Evolutionary conservation across 1,284 basidiomycete genomes (phyloP), one percentile per base, ranked within the genome.

Genomic region (Apiotrichum laibachii): DNA sequence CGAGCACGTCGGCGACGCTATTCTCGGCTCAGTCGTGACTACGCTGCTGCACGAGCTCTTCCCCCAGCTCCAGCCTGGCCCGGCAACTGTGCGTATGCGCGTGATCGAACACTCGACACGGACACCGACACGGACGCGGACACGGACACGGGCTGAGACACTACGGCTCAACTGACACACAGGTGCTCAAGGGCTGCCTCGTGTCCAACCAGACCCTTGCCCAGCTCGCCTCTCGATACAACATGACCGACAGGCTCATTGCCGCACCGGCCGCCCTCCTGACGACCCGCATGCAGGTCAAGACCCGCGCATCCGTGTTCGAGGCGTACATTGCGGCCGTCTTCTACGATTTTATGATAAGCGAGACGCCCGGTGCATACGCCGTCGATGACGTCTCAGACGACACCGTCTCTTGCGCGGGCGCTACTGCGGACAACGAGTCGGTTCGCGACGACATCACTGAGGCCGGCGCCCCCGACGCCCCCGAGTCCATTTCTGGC

Each of bases 301-400:
- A 70, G 54, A 56, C 64, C 15, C 56, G 58, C 1, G 75, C 71
- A 15, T 67, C 70, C 49, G 42, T 56, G 9, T 72, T 76, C 47
- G 73, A 76, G 58, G 68, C 72, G 16, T 73, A 75, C 61, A 61
- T 74, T 40, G 73, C 72, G 6, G 73, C 68, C 12, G 59, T 75
- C 6, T 74, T 63, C 53, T 65, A 68, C 37, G 69, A 68, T 21
- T 71, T 65, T 49, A 59, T 70, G 22, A 53, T 53, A 15, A 56
- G 56, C 31, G 55, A 56, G 1, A 16, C 55, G 8, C 60, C 60
- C 1, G 63, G 61, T 33, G 55, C 31, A 21, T 58, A 61, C 42
- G 52, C n/a, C 6, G 53, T 53, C 15, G 33, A 55, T 12, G 21
- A 5, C 4, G 34, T 33, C 46, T 22, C 26, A 9, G 49, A 22